A percentile compares a stretch with the other conserved stretches of the same genome.
phyloP scores from a whole-genome alignment of 192 early-diverging fungal genomes.

The Chytriomyces confervae region DNA sequence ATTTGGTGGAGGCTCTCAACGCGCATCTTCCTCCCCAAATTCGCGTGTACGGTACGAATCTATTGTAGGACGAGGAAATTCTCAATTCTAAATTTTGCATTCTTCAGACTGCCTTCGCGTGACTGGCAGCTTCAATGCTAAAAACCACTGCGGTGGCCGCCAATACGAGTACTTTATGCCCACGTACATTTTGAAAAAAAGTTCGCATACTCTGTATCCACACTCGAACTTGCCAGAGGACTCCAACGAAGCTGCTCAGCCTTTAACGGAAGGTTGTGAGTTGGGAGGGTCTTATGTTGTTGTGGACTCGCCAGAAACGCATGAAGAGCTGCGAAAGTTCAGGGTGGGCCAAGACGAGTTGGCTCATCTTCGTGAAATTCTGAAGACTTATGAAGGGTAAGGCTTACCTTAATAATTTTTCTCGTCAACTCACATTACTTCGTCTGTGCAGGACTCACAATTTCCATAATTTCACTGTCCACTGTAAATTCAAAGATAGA shows the following conservation, averaged over 20 bases:
- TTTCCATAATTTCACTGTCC: constrained; percentile 94
- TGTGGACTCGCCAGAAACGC: constrained; percentile 37
- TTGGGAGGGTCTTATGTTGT: constrained; percentile 34
- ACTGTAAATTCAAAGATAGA: constrained; percentile 74
- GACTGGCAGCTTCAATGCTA: constrained; percentile 83
- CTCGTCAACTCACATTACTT: neutral
- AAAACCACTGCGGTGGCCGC: constrained; percentile 89
- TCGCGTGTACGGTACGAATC: constrained; percentile 76
- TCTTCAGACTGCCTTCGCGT: constrained; percentile 63
- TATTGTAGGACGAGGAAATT: too few relatives aligned
- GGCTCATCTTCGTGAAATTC: constrained; percentile 65
- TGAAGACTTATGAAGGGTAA: constrained; percentile 66
- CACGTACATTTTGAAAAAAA: constrained; percentile 77
- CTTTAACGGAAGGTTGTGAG: neutral
- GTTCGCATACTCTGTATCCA: constrained; percentile 47
- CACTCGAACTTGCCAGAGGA: constrained; percentile 37
- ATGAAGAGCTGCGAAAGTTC: constrained; percentile 53
- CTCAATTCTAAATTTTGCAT: neutral
- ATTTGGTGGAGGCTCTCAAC: constrained; percentile 83
- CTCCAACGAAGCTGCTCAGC: neutral
- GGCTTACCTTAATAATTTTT: neutral
- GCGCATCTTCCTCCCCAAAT: constrained; percentile 83
- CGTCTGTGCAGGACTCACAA: constrained; percentile 79
- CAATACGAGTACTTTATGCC: constrained; percentile 98
- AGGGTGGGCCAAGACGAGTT: constrained; percentile 69